These are phyloP conservation scores for Coriolopsis trogii DNA, from an alignment of 1,284 basidiomycete genomes.

Conservation along the genomic window DNA sequence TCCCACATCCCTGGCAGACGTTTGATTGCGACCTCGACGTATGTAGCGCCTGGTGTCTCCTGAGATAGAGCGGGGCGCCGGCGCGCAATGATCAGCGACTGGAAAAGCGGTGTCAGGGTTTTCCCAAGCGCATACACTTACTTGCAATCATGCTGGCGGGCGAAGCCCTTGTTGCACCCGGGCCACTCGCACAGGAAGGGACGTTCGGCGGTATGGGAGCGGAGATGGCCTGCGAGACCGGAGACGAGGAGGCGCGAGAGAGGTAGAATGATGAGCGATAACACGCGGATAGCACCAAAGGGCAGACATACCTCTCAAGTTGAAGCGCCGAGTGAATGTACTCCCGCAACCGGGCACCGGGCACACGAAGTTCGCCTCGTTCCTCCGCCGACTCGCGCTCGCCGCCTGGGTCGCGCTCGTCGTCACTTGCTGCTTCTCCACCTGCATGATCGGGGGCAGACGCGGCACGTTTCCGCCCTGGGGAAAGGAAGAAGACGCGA, in stretches of 20 bases:
- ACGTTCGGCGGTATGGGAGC: conserved; percentile 95
- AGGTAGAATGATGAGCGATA: conserved; percentile 15
- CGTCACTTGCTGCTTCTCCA: conserved; percentile 92
- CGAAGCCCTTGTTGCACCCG: conserved; percentile 93
- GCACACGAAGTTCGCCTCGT: conserved; percentile 90
- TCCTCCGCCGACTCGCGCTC: conserved; percentile 85
- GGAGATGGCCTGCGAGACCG: conserved; percentile 73
- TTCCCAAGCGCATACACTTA: conserved; percentile 43
- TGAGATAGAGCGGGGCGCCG: conserved; percentile 32
- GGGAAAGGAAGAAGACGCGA: conserved; percentile 18
- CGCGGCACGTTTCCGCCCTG: conserved; percentile 54
- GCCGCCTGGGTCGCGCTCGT: conserved; percentile 94
- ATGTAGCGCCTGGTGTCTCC: conserved; percentile 87
- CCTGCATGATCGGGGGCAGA: conserved; percentile 80
- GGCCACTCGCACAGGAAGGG: conserved; percentile 94
- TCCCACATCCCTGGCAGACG: conserved; percentile 89
- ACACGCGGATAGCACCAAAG: conserved; percentile 4
- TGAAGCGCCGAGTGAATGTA: conserved; percentile 90
- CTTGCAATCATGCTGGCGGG: conserved; percentile 96
- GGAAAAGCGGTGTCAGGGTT: conserved; percentile 11
- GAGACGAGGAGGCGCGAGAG: conserved; percentile 10
- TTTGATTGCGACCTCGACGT: conserved; percentile 83
- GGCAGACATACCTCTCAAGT: conserved; percentile 66
- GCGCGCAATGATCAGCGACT: conserved; percentile 15
- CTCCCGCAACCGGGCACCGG: conserved; percentile 95